phyloP scores from a whole-genome alignment of 2,329 filamentous ascomycete species.

The Aschersonia sp. region DNA sequence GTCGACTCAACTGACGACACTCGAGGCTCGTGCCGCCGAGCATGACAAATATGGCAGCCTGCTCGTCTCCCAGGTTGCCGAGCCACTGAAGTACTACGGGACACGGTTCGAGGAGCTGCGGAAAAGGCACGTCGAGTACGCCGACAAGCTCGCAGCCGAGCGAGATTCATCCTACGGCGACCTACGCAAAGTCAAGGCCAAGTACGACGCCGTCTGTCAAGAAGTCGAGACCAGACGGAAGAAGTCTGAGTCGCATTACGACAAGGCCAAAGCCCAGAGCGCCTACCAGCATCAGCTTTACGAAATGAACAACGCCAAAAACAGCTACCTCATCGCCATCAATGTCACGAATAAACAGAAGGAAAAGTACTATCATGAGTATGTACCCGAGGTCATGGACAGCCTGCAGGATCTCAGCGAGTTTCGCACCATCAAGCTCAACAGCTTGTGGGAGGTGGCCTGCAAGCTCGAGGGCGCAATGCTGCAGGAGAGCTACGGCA shows the following conservation, averaged over 20 bases:
- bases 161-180: constrained; percentile 73
- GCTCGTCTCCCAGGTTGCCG: constrained; percentile 66
- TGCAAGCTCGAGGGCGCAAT: constrained; percentile 68
- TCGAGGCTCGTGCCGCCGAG: constrained; percentile 77
- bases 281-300: constrained; percentile 83
- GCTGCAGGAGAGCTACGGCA: constrained; percentile 56
- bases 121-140: constrained; percentile 81
- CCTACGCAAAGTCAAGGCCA: constrained; percentile 77
- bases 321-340: constrained; percentile 91
- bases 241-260: constrained; percentile 87
- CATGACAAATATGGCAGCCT: constrained; percentile 76
- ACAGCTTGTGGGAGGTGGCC: constrained; percentile 71
- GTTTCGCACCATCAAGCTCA: constrained; percentile 71
- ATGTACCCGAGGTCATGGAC: constrained; percentile 84
- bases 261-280: constrained; percentile 82
- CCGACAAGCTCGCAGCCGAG: constrained; percentile 78
- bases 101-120: constrained; percentile 78
- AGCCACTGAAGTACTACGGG: constrained; percentile 65
- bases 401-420: constrained; percentile 89
- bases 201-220: constrained; percentile 86
- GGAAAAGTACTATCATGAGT: constrained; percentile 93
- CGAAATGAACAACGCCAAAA: constrained; percentile 97
- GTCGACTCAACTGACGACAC: constrained; percentile 81
- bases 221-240: constrained; percentile 90
- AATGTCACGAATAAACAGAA: constrained; percentile 97